phyloP scores from a whole-genome alignment of 257 asterid species.

The Ilex aquifolium region DNA sequence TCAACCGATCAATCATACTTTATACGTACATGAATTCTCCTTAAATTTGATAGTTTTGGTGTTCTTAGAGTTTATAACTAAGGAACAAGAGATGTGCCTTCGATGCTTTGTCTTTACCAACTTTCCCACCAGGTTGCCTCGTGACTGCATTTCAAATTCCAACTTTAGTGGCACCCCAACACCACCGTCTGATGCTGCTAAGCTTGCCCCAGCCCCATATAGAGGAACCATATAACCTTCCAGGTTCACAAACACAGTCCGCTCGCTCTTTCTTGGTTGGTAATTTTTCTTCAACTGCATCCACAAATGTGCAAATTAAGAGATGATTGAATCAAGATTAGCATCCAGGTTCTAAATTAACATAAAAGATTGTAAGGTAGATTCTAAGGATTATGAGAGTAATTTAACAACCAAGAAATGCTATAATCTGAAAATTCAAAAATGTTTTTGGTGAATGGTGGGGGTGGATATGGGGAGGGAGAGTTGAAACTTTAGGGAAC shows the following conservation, averaged over 20 bases:
- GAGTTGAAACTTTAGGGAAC: too few species aligned
- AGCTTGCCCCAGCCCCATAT: slow-evolving; percentile 53
- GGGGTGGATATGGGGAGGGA: too few species aligned
- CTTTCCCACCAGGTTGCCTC: slow-evolving; percentile 46
- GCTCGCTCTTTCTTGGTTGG: slow-evolving; percentile 44
- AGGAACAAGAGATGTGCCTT: slow-evolving; percentile 40
- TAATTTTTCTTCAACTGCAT: slow-evolving; percentile 49
- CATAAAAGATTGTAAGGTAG: too few species aligned
- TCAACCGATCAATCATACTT: slow-evolving; percentile 18
- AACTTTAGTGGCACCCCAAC: slow-evolving; percentile 43
- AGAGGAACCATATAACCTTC: slow-evolving; percentile 50
- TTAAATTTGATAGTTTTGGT: slow-evolving; percentile 25
- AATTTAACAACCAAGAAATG: too few species aligned
- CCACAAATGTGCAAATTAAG: not conserved
- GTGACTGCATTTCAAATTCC: slow-evolving; percentile 35
- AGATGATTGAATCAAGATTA: not conserved
- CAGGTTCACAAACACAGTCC: slow-evolving; percentile 30
- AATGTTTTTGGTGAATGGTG: too few species aligned
- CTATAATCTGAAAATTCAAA: too few species aligned
- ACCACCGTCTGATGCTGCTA: slow-evolving; percentile 13
- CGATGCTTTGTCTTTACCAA: slow-evolving; percentile 49
- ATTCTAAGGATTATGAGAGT: too few species aligned
- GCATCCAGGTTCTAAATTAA: too few species aligned
- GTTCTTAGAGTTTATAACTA: slow-evolving; percentile 24
- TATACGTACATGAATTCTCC: slow-evolving; percentile 38